Conservation (phyloP, 768 basidiomycete genomes). For the Lactarius hatsudake region DNA sequence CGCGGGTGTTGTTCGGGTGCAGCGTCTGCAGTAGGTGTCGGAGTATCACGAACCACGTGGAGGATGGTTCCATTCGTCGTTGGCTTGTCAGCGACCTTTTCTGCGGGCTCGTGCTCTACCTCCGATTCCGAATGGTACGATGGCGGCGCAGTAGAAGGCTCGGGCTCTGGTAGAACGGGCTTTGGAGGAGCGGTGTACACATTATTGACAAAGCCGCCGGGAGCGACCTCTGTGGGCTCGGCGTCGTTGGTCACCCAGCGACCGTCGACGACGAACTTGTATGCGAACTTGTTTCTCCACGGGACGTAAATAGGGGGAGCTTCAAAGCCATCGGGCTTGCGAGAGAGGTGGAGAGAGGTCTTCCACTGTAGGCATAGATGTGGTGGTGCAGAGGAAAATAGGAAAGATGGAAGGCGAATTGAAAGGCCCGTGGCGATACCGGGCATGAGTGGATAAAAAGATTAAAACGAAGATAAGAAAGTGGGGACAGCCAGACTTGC, state of each 20-base stretch:
- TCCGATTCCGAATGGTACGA: slow-evolving; percentile 9
- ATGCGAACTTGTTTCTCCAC: slow-evolving; percentile 32
- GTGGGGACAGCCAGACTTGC: slow-evolving; percentile 20
- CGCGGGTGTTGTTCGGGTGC: background rate
- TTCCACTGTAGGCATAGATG: slow-evolving; percentile 30
- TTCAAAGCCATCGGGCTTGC: slow-evolving; percentile 32
- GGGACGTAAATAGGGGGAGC: slow-evolving; percentile 31
- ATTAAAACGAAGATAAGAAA: background rate
- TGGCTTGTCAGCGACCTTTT: slow-evolving; percentile 10
- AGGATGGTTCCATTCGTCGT: slow-evolving; percentile 14
- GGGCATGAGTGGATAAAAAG: slow-evolving; percentile 22
- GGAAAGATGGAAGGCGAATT: slow-evolving; percentile 27
- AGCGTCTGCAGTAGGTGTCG: background rate
- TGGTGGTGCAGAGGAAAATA: slow-evolving; percentile 14
- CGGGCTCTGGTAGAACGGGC: slow-evolving; percentile 10
- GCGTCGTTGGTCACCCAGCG: slow-evolving; percentile 32
- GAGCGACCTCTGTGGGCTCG: slow-evolving; percentile 33
- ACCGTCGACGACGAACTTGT: slow-evolving; percentile 40
- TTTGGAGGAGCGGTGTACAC: slow-evolving; percentile 30
- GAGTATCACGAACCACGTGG: slow-evolving; percentile 8
- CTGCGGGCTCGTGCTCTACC: slow-evolving; percentile 13
- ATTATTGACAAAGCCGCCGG: slow-evolving; percentile 35
- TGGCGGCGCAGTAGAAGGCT: background rate
- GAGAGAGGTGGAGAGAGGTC: slow-evolving; percentile 33
- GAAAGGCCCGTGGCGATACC: slow-evolving; percentile 23